These are phyloP conservation scores for Fusarium tjaetaba DNA, from an alignment of 2,329 filamentous ascomycete genomes.

Conservation along the genomic window DNA sequence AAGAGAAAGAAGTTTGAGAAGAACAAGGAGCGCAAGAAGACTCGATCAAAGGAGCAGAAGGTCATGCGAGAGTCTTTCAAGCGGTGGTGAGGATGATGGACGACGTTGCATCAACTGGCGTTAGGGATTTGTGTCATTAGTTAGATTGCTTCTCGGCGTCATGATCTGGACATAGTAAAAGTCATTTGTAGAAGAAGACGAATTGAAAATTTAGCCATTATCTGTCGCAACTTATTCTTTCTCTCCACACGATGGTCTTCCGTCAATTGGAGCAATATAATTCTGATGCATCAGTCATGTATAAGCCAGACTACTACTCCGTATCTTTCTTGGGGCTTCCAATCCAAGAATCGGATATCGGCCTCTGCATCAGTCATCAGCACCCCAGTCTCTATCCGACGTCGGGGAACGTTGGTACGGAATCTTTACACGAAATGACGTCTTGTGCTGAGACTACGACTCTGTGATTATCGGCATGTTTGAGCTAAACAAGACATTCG, in stretches of 20 bases:
- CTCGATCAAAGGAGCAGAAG: slow-evolving; percentile 77
- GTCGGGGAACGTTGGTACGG: background rate
- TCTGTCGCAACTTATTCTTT: background rate
- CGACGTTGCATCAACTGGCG: slow-evolving; percentile 41
- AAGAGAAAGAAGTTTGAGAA: slow-evolving; percentile 87
- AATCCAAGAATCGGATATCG: background rate
- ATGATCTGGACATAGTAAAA: slow-evolving; percentile 14
- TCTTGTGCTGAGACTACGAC: background rate
- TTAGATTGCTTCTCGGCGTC: slow-evolving; percentile 35
- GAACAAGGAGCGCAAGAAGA: slow-evolving; percentile 85
- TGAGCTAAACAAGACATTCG: background rate
- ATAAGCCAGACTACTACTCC: background rate
- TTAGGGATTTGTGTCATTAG: slow-evolving; percentile 34
- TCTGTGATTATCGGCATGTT: background rate
- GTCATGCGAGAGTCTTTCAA: slow-evolving; percentile 77
- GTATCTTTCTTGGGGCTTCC: background rate
- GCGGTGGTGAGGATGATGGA: slow-evolving; percentile 46
- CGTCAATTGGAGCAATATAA: background rate
- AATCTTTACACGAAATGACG: background rate
- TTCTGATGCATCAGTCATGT: background rate
- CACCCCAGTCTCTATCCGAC: background rate
- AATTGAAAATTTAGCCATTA: slow-evolving; percentile 3
- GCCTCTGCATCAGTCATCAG: background rate
- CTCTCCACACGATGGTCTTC: background rate
- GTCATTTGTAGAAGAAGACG: slow-evolving; percentile 17